Evolutionary conservation across 306 rosid species (phyloP), one percentile per base, ranked within the genome.

Genomic region (Prunus armeniaca): DNA sequence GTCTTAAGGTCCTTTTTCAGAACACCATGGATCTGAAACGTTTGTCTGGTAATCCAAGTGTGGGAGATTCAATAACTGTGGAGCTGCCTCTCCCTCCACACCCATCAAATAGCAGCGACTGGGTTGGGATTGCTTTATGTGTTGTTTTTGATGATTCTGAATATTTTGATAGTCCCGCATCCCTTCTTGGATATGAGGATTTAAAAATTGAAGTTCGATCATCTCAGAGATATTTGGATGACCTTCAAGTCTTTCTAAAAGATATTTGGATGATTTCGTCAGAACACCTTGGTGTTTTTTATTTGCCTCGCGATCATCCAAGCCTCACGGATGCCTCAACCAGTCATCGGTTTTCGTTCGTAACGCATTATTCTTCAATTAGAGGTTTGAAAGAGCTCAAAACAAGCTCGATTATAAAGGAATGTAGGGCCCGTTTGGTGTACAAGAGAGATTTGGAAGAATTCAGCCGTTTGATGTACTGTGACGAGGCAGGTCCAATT

Each of bases 1-100:
- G 92, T 89, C 81, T 96, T 96, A 65, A 96, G 90, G 78, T 96
- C 88, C 88, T 89, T 92, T 90, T 96, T 96, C 83, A 89, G 73
- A 80, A 96, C 93, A 67, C 98, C 99, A 52, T 96, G 99, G 45
- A 96, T 98, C 85, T 96, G 98, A 82, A 96, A 96, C 9, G 98
- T 96, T 52, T 96, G 99, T 57, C 99, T 86, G 51, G 5, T 7
- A 2, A 71, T 5, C 19, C 28, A 45, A 72, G 2, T 32, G 76
- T 3, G 52, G 78, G 67, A 43, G 50, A 60, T 64, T 72, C 70
- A 6, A 15, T 77, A 2, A 15, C 6, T 2, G 12, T 77, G 9
- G 64, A 69, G 63, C 64, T 72, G 38, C 38, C 38, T 32, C 41
- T 34, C 0, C 41, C 41, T 5, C 8, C 6, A 34, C 41, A 6